Base-by-base conservation (phyloP, 257 asterid genomes). In the Paraleonurus japonicus region DNA sequence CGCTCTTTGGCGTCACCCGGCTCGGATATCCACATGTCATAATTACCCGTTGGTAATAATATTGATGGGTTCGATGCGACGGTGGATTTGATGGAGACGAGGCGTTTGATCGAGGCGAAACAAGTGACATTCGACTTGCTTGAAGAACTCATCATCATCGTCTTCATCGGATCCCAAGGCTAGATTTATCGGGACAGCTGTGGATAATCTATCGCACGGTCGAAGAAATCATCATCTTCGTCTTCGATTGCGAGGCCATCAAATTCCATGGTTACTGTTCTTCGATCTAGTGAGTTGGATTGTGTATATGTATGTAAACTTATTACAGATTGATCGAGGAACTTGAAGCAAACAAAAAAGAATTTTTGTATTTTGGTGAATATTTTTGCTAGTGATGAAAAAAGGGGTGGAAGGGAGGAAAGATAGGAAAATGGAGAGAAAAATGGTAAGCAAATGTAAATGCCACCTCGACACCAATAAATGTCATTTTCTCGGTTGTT, bases 1-100 rank as follows among this genome's bases (percentile, higher is more conserved):
- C 95, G 87, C 68, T 90, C 97, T 0, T 77, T 86, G 48, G 88
- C 65, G 48, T 88, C 91, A 1, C 95, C 97, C 0, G 97, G 97
- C 65, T 88, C 94, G 7, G 93, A 66, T 80, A 81, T 85, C 97
- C 95, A 90, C 86, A 90, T 70, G 27, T 85, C 90, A 15, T 90
- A 90, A 60, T 82, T 82, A 48, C 22, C 54, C 10, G 20, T n/a
- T 0, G 77, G 83, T 45, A 78, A 30, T 23, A 41, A 47, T 22
- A 70, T 12, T 15, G 51, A 48, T 10, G 82, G 51, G 13, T 61
- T 74, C 3, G 51, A 16, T 6, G n/a, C n/a, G 15, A 65, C 43
- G 20, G 7, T 4, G 8, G 78, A 71, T 0, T 76, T 69, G 7
- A 72, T 26, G 54, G 76, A 59, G 17, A 59, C 75, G 62, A 75